Evolutionary conservation across 257 asterid genomes (phyloP).

Genomic region (Striga asiatica): DNA sequence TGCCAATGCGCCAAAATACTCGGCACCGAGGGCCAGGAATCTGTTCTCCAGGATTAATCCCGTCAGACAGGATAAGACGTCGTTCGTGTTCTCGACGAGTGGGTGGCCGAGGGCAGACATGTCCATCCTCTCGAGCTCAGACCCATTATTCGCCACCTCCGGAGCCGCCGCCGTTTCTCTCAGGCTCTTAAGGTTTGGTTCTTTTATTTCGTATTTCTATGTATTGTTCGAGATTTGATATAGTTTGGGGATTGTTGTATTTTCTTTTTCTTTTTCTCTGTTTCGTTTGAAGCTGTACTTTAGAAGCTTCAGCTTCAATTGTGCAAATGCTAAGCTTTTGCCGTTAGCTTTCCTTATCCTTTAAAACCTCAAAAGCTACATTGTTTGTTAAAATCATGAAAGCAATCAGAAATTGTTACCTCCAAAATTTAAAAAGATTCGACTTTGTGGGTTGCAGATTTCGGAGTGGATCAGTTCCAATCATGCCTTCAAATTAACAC

Average conservation of each 20-base stretch:
- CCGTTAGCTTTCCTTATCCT: neutral
- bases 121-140: conserved; percentile 33
- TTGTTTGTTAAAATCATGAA: neutral
- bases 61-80: conserved; percentile 26
- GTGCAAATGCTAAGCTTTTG: too few relatives aligned
- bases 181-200: conserved; percentile 47
- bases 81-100: conserved; percentile 38
- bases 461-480: conserved; percentile 38
- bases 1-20: conserved; percentile 15
- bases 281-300: neutral
- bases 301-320: too few relatives aligned
- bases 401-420: too few relatives aligned
- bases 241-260: neutral
- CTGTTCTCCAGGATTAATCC: conserved; percentile 51
- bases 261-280: neutral
- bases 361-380: neutral
- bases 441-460: conserved; percentile 27
- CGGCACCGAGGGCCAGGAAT: conserved; percentile 25
- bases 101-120: conserved; percentile 51
- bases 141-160: conserved; percentile 44
- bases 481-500: conserved; percentile 20
- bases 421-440: too few relatives aligned
- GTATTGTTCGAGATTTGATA: neutral
- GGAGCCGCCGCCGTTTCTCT: conserved; percentile 43
- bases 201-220: neutral